These are phyloP conservation scores for Alternaria sp. DNA, from an alignment of 2,329 filamentous ascomycete species.

Conservation along the genomic window DNA sequence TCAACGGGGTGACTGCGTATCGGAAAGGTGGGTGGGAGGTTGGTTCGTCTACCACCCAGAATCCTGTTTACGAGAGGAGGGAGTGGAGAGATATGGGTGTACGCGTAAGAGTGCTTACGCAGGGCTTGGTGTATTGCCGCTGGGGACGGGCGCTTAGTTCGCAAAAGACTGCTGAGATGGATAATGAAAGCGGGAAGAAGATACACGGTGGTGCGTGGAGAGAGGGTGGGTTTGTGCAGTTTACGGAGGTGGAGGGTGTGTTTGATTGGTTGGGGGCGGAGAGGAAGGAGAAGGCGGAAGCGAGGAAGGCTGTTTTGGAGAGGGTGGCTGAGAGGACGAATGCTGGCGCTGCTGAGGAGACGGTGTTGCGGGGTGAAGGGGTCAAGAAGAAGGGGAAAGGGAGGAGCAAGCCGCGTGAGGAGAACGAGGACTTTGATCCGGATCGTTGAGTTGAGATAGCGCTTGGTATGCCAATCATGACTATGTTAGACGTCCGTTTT, in stretches of 20 bases:
- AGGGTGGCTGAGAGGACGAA: not conserved
- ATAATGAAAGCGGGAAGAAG: constrained; percentile 7
- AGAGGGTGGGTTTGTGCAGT: constrained; percentile 32
- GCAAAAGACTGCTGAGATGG: constrained; percentile 10
- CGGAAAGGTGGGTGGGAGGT: constrained; percentile 37
- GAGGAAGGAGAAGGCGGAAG: not conserved
- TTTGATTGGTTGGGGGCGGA: constrained; percentile 7
- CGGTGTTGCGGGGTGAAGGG: not conserved
- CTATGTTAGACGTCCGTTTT: too few species aligned
- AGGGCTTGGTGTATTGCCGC: constrained; percentile 36
- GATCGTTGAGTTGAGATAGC: not conserved
- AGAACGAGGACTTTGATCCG: not conserved
- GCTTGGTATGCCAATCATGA: too few species aligned
- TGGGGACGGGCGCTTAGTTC: constrained; percentile 24
- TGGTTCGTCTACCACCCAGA: not conserved
- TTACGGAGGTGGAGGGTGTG: constrained; percentile 28
- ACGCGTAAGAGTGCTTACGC: constrained; percentile 12
- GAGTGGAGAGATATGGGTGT: constrained; percentile 6
- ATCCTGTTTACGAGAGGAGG: not conserved
- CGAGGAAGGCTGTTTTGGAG: not conserved
- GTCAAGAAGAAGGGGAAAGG: not conserved
- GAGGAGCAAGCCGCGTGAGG: not conserved
- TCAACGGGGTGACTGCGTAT: constrained; percentile 32
- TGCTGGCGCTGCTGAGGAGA: not conserved
- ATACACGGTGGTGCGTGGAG: constrained; percentile 32